Evolutionary conservation across 164 flowering plant species (phyloP), one percentile per base, ranked within the genome.

Genomic region (Magnolia changhungtana): DNA sequence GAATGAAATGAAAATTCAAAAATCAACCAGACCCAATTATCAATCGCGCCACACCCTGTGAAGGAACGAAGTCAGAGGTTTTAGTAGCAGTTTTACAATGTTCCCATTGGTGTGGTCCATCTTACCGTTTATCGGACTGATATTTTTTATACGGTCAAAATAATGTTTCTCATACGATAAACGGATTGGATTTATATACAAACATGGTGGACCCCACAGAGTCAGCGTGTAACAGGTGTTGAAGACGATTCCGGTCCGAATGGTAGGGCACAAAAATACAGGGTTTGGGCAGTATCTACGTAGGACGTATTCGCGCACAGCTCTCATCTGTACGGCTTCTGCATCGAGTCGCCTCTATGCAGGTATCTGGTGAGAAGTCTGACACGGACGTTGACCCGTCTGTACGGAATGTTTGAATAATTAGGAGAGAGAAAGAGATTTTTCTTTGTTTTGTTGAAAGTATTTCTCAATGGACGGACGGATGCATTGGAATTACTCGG

Each of bases 301-400:
- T 67, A 67, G 31, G 70, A 27, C 18, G 70, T 64, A 64, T 64
- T 20, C 21, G 21, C 27, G 27, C 6, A 20, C 8, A 64, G 21
- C 27, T 1, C 10, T 20, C 18, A 9, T 20, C 19, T 20, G 21
- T 64, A 13, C 63, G 14, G n/a, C 9, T 59, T 14, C 63, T 19
- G n/a, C 63, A 7, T 13, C 10, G 67, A 64, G 67, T 64, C 29
- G 67, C 20, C 21, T 64, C 67, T 64, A 0, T 64, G 23, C 10
- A 9, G 45, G 18, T 4, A 13, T 67, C 8, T 51, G 20, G 14
- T 8, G 16, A 29, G 45, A 52, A 72, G 74, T 63, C 74, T 72
- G 74, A 72, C 74, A 72, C 63, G 19, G 74, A 72, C 18, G 74
- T 51, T 72, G 74, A 72, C 74, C 63, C 19, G 24, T 23, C n/a